phyloP scores from a whole-genome alignment of 768 basidiomycete genomes.

The Astraeus odoratus region DNA sequence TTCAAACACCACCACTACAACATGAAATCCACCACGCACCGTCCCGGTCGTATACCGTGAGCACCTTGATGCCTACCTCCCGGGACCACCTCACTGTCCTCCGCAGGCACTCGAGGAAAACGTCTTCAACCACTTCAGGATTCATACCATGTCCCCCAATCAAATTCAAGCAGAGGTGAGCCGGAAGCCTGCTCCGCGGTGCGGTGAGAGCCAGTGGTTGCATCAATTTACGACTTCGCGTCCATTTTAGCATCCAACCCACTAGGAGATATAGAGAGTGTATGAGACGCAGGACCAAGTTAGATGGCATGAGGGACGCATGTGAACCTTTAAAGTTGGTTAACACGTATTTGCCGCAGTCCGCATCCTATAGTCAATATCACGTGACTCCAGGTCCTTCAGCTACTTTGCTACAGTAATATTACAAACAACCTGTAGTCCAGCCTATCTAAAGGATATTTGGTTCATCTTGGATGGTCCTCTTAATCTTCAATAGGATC shows the following conservation, averaged over 20 bases:
- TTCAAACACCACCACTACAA: constrained; percentile 2
- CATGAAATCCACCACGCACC: constrained; percentile 44
- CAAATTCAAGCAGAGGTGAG: constrained; percentile 62
- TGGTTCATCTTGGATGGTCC: constrained; percentile 40
- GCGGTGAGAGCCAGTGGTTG: constrained; percentile 44
- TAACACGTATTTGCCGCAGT: too few relatives aligned
- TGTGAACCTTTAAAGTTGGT: too few relatives aligned
- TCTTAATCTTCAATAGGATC: constrained; percentile 88
- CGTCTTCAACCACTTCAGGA: constrained; percentile 30
- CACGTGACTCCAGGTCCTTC: neutral
- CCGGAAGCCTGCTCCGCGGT: constrained; percentile 51
- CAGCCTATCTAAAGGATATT: neutral
- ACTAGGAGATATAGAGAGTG: constrained; percentile 51
- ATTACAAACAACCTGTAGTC: too few relatives aligned
- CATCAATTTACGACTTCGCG: constrained; percentile 29
- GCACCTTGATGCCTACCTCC: constrained; percentile 47
- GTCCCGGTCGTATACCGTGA: constrained; percentile 67
- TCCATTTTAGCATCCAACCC: constrained; percentile 34
- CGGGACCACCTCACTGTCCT: constrained; percentile 57
- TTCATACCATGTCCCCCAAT: constrained; percentile 36
- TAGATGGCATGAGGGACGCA: constrained; percentile 31
- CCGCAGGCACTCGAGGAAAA: constrained; percentile 47
- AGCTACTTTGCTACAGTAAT: neutral
- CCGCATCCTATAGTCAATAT: too few relatives aligned
- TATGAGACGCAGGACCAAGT: constrained; percentile 43